Evolutionary conservation across 2,329 filamentous ascomycete species (phyloP).

Genomic region (Fusarium aywerte): DNA sequence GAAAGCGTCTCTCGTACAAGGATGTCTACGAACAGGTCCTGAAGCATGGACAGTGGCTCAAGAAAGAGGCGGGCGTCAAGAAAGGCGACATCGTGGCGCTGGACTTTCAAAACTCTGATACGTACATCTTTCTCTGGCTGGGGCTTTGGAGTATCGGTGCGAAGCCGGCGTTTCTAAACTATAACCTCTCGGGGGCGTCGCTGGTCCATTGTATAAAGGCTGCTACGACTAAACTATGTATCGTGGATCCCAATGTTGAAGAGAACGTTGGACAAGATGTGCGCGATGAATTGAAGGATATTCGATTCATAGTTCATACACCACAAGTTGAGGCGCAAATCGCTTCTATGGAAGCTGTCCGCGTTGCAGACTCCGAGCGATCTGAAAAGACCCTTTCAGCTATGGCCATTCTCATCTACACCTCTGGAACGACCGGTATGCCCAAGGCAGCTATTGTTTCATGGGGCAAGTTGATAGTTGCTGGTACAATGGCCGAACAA

Average conservation of each 20-base stretch:
- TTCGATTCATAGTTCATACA: constrained; percentile 72
- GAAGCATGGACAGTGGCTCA: constrained; percentile 80
- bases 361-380: constrained; percentile 68
- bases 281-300: constrained; percentile 57
- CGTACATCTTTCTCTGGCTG: constrained; percentile 78
- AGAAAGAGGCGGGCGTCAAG: constrained; percentile 69
- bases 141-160: constrained; percentile 87
- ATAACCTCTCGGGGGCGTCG: constrained; percentile 78
- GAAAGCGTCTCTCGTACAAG: constrained; percentile 76
- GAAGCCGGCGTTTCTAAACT: constrained; percentile 87
- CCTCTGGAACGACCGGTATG: constrained; percentile 85
- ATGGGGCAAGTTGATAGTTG: constrained; percentile 73
- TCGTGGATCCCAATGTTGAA: constrained; percentile 74
- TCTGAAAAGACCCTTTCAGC: constrained; percentile 61
- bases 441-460: constrained; percentile 82
- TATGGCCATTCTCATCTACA: constrained; percentile 82
- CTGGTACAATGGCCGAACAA: constrained; percentile 48
- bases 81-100: constrained; percentile 82
- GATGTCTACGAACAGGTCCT: constrained; percentile 77
- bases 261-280: constrained; percentile 68
- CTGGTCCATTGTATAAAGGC: constrained; percentile 79
- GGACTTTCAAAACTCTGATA: constrained; percentile 83
- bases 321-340: constrained; percentile 67
- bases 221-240: constrained; percentile 72
- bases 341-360: constrained; percentile 60